These are phyloP conservation scores for Didymosphaeria variabile DNA, from an alignment of 2,329 filamentous ascomycete genomes.

Conservation along the genomic window DNA sequence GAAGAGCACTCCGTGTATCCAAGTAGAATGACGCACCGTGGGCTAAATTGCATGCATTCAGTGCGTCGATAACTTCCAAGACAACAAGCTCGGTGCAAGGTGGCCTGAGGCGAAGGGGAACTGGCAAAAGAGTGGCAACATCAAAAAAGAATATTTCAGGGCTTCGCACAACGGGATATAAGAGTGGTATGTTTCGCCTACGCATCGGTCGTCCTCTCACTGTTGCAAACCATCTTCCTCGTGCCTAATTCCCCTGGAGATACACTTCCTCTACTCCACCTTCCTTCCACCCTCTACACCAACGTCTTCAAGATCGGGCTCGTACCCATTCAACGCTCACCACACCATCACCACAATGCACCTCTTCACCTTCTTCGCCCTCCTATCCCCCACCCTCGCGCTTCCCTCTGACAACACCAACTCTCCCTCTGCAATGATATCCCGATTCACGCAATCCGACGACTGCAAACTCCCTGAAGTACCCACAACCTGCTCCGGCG, in stretches of 20 bases:
- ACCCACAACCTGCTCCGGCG: conserved; percentile 24
- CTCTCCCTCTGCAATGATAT: neutral
- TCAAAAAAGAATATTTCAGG: neutral
- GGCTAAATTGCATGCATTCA: neutral
- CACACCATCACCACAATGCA: conserved; percentile 9
- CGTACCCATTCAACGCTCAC: too few species aligned
- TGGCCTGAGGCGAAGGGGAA: conserved; percentile 7
- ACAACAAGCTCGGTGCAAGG: neutral
- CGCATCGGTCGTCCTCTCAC: neutral
- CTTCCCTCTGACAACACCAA: neutral
- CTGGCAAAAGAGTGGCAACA: neutral
- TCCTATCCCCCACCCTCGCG: conserved; percentile 5
- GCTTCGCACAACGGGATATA: neutral
- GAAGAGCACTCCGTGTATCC: conserved; percentile 6
- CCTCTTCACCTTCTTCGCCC: neutral
- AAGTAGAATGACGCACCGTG: conserved; percentile 12
- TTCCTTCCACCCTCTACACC: neutral
- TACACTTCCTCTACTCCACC: neutral
- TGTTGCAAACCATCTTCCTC: neutral
- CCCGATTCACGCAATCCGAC: conserved; percentile 12
- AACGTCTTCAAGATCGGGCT: neutral
- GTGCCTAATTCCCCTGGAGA: neutral
- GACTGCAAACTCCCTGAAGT: conserved; percentile 19
- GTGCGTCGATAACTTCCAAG: neutral
- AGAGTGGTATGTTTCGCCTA: neutral